Conservation (phyloP, 176 grass and related monocot species). For the Chrysopogon serrulatus region DNA sequence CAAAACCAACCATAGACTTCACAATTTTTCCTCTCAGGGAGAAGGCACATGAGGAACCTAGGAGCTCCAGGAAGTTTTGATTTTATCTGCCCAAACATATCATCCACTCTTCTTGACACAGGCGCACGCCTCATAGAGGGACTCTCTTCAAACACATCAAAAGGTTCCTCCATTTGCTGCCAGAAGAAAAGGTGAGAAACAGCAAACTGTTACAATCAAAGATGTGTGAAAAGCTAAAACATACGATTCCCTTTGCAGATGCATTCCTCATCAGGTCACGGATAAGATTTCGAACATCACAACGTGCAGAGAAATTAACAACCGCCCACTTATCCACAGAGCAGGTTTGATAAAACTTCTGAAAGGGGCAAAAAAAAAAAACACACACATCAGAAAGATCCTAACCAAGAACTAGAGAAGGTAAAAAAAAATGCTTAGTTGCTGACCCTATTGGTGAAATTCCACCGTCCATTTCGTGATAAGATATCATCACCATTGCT, state of each 20-base stretch:
- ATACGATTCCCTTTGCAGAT: constrained; percentile 63
- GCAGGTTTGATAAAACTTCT: constrained; percentile 54
- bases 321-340: constrained; percentile 56
- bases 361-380: constrained; percentile 13
- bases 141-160: constrained; percentile 60
- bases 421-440: constrained; percentile 29
- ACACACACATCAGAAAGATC: constrained; percentile 12
- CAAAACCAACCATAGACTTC: constrained; percentile 76
- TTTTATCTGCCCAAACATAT: constrained; percentile 73
- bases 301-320: constrained; percentile 84
- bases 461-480: constrained; percentile 70
- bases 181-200: neutral
- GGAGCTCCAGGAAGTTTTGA: constrained; percentile 62
- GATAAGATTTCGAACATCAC: constrained; percentile 48
- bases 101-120: constrained; percentile 54
- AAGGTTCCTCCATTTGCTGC: constrained; percentile 57
- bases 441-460: constrained; percentile 75
- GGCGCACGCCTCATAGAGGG: constrained; percentile 42
- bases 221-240: constrained; percentile 20
- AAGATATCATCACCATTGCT: constrained; percentile 62
- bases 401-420: neutral
- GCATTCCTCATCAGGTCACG: constrained; percentile 57
- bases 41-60: constrained; percentile 70
- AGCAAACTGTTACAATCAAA: neutral
- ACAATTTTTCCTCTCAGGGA: constrained; percentile 88